These are phyloP conservation scores for Saitozyma podzolica DNA, from an alignment of 768 basidiomycete species.

Conservation along the genomic window DNA sequence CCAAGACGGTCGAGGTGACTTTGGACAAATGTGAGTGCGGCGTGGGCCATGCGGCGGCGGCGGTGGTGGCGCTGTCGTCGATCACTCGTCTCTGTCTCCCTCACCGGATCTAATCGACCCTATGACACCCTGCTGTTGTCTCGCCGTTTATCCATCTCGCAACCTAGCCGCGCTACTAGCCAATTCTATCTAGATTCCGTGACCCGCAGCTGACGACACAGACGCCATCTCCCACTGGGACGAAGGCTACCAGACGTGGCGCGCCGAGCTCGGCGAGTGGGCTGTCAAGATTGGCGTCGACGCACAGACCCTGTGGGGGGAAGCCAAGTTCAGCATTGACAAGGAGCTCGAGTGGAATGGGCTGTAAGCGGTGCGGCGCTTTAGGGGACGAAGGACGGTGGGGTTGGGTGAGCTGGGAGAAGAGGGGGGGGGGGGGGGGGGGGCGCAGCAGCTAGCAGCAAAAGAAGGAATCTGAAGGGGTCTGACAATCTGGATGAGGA, in stretches of 20 bases:
- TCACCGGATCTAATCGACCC: background rate
- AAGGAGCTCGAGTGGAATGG: constrained; percentile 45
- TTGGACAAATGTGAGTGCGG: constrained; percentile 46
- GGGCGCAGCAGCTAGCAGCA: no score
- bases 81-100: constrained; percentile 9
- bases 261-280: constrained; percentile 42
- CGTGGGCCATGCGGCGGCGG: no score
- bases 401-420: no score
- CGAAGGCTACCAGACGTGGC: constrained; percentile 31
- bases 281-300: constrained; percentile 35
- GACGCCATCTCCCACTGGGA: constrained; percentile 49
- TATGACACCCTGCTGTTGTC: no score
- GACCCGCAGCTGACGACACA: constrained; percentile 4
- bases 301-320: constrained; percentile 32
- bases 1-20: constrained; percentile 41
- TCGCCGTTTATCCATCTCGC: background rate
- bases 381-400: no score
- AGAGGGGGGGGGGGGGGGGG: no score
- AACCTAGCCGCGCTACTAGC: background rate
- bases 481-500: no score
- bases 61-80: no score
- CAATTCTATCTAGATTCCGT: background rate
- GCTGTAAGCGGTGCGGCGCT: constrained; percentile 14
- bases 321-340: constrained; percentile 34
- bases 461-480: no score